Evolutionary conservation across 306 rosid genomes (phyloP).

Genomic region (Lithocarpus polystachyus): DNA sequence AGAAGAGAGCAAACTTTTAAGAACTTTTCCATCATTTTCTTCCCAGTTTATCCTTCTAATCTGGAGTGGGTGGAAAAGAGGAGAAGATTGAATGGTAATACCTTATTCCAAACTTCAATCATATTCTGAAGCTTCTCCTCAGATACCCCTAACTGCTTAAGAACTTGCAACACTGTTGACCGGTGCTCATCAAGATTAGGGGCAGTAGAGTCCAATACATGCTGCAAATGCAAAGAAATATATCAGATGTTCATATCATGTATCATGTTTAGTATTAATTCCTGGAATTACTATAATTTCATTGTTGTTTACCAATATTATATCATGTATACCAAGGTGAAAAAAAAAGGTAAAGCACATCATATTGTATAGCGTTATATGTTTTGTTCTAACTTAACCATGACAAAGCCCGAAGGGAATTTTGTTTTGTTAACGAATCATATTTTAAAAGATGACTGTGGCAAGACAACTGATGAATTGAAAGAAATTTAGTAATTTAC

Average conservation of each 20-base stretch:
- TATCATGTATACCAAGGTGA: background rate
- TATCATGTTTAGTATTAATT: slow-evolving; percentile 4
- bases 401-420: background rate
- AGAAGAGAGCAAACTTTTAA: background rate
- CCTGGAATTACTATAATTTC: background rate
- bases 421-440: background rate
- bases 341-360: background rate
- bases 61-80: background rate
- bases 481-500: background rate
- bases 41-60: background rate
- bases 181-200: slow-evolving; percentile 95
- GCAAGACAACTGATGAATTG: background rate
- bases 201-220: slow-evolving; percentile 90
- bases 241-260: slow-evolving; percentile 8
- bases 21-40: background rate
- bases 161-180: slow-evolving; percentile 74
- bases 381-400: background rate
- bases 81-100: slow-evolving; percentile 23
- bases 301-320: background rate
- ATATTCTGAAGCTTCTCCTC: slow-evolving; percentile 74
- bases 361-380: background rate
- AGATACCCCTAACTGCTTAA: slow-evolving; percentile 82
- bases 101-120: slow-evolving; percentile 99
- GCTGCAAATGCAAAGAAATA: slow-evolving; percentile 48
- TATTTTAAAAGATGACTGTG: background rate